Percentiles rank a stretch among this genome's conserved stretches.
phyloP scores from a whole-genome alignment of 768 basidiomycete species.

The Hemileccinum rubropunctum region DNA sequence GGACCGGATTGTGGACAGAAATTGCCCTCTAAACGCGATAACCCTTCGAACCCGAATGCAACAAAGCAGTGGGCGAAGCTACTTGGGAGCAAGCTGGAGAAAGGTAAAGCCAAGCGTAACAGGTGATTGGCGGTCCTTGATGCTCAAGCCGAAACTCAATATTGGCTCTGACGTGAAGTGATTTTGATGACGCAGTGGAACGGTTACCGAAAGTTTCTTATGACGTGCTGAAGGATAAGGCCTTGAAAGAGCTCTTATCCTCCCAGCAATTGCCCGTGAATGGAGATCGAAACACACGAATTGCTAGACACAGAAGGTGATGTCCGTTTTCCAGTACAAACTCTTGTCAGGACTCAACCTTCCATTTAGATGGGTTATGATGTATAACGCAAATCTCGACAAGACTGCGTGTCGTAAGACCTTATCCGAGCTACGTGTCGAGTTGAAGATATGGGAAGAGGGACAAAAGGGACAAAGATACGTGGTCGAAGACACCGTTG shows the following conservation, averaged over 20 bases:
- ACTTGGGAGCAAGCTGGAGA: conserved; percentile 29
- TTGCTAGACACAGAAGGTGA: conserved; percentile 61
- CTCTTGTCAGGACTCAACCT: background rate
- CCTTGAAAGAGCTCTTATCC: conserved; percentile 52
- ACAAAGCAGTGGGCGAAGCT: conserved; percentile 46
- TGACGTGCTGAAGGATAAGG: conserved; percentile 57
- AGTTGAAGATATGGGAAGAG: conserved; percentile 60
- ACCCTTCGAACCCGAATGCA: conserved; percentile 24
- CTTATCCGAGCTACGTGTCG: conserved; percentile 44
- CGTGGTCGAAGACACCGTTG: conserved; percentile 36
- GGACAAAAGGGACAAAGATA: conserved; percentile 36
- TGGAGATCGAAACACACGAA: conserved; percentile 51
- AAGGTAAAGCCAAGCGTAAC: conserved; percentile 43
- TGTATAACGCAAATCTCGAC: conserved; percentile 73
- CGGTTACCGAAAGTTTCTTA: conserved; percentile 67
- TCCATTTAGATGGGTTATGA: conserved; percentile 57
- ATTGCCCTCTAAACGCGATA: conserved; percentile 10
- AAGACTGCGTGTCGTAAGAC: conserved; percentile 47
- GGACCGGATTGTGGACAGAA: conserved; percentile 43
- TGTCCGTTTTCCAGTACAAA: background rate
- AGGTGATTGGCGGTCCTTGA: conserved; percentile 8
- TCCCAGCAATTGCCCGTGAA: conserved; percentile 48
- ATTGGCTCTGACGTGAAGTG: conserved; percentile 17
- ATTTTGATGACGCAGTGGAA: conserved; percentile 35
- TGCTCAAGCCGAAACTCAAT: conserved; percentile 7